Evolutionary conservation across 148 eudicot genomes (phyloP).

Genomic region (Salicornia ramosissima): DNA sequence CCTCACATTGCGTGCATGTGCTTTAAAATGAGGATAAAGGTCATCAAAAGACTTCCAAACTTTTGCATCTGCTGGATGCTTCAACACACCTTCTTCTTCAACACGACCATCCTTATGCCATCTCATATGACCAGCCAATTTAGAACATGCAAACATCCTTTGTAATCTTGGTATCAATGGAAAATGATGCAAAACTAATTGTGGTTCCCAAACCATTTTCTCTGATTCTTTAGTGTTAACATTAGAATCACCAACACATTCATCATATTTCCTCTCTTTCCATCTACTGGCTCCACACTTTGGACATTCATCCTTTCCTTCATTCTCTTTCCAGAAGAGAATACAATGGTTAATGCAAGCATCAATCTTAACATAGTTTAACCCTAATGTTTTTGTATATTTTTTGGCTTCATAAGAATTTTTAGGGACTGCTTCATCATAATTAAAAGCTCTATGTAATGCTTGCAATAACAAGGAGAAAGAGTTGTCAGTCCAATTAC

Average conservation of each 20-base stretch:
- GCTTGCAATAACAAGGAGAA: no score
- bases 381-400: conserved; percentile 6
- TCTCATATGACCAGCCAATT: no score
- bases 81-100: neutral
- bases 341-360: conserved; percentile 5
- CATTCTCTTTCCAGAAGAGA: conserved; percentile 8
- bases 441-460: no score
- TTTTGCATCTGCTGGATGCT: neutral
- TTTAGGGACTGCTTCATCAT: no score
- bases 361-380: conserved; percentile 14
- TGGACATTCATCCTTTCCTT: neutral
- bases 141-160: no score
- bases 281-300: neutral
- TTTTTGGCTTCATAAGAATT: conserved; percentile 19
- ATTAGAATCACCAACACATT: neutral
- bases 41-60: neutral
- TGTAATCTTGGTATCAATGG: neutral
- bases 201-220: neutral
- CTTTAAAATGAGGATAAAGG: neutral
- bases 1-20: neutral
- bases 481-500: no score
- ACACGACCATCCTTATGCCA: no score
- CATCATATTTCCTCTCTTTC: neutral
- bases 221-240: no score
- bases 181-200: neutral